Base-by-base conservation (phyloP, 768 basidiomycete species). In the Lactarius sanguifluus region DNA sequence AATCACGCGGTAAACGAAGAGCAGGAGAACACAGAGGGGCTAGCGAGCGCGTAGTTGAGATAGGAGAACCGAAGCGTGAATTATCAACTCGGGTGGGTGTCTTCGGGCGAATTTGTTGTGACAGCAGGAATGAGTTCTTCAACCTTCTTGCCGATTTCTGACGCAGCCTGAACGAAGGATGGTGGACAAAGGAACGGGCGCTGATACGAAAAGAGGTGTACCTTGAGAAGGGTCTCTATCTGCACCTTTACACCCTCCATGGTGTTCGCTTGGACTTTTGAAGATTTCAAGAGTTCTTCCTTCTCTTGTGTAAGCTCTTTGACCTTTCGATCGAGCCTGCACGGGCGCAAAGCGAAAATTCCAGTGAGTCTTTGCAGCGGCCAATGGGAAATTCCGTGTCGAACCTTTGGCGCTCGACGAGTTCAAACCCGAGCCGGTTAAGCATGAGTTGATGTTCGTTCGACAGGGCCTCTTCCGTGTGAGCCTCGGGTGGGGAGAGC, bases 391-490 rank as follows among this genome's bases (percentile, higher is more conserved):
- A 34, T 57, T 16, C 3, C 23, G 4, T n/a, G n/a, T 18, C 18
- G 62, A 73, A 93, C 94, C 94, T 84, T 79, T 94, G 90, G 61
- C 94, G 88, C 79, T 95, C 94, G 38, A 84, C 85, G 40, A 94
- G 86, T 76, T 96, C 94, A 71, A 95, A 94, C 74, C 86, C 88
- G 54, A 96, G 81, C 61, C 92, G 86, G 73, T 88, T 93, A 68
- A 95, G 84, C 90, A 94, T 93, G 45, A 94, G 83, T 70, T 92
- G 88, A 76, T 94, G 94, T 45, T 88, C 83, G 72, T 91, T 84
- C 18, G 82, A 78, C 54, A 90, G 77, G 23, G 85, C 85, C 15
- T 84, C 86, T 20, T 81, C 79, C 59, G 85, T 83, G 28, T 84
- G 84, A 16, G 85, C 84, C 71, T 86, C 90, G 67, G 80, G 81